These are phyloP conservation scores for Lactarius hengduanensis DNA, from an alignment of 768 basidiomycete species.

Conservation along the genomic window DNA sequence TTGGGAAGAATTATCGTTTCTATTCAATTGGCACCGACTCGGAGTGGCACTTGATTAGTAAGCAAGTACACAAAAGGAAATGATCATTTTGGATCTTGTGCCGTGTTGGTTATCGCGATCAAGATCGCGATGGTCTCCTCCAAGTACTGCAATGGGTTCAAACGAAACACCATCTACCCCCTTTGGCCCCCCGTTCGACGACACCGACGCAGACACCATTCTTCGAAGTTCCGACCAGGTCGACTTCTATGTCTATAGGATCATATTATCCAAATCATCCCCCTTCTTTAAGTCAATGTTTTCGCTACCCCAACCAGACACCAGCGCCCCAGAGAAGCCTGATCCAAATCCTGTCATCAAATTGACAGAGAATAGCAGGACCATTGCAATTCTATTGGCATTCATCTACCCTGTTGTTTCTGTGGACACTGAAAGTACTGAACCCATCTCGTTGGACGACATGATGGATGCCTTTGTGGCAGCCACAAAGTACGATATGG, in stretches of 20 bases:
- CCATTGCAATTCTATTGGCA: neutral
- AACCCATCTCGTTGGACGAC: neutral
- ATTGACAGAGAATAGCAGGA: constrained; percentile 1
- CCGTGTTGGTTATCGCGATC: no score
- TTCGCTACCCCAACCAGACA: neutral
- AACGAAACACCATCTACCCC: neutral
- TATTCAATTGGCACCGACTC: no score
- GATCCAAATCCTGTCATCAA: neutral
- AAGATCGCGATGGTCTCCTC: no score
- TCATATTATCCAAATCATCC: constrained; percentile 15
- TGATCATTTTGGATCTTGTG: no score
- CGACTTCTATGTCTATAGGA: constrained; percentile 12
- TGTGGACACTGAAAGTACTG: no score
- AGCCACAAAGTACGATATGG: neutral
- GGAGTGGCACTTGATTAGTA: no score
- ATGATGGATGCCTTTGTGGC: neutral
- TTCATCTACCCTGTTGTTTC: neutral
- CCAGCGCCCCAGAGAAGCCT: neutral
- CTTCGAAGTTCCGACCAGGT: constrained; percentile 14
- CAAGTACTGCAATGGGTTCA: no score
- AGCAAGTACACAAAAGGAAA: no score
- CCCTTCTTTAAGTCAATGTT: constrained; percentile 10
- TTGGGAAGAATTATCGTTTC: no score
- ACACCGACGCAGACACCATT: neutral
- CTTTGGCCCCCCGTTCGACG: neutral